A percentile compares a stretch with the other conserved stretches of the same genome.
Conservation (phyloP, 2,329 filamentous ascomycete genomes). For the Apiospora saccharicola region DNA sequence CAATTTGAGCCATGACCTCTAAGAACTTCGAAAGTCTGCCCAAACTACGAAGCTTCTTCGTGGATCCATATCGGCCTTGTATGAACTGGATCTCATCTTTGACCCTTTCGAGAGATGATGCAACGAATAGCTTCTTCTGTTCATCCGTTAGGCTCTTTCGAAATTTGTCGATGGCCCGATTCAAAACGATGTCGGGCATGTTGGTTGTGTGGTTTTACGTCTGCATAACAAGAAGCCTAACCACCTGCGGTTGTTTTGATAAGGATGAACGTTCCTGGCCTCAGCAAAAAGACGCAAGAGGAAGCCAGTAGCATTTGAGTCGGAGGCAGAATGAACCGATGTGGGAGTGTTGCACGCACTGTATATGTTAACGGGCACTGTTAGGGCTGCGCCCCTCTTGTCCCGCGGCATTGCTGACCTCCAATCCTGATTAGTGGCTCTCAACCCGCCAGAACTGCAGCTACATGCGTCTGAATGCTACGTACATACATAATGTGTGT, state of each 20-base stretch:
- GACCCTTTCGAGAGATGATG: conserved; percentile 28
- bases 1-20: conserved; percentile 35
- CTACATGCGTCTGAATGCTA: no score
- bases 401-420: no score
- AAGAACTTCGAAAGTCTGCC: conserved; percentile 33
- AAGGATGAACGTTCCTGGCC: no score
- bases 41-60: conserved; percentile 31
- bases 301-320: no score
- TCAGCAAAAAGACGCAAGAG: no score
- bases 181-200: neutral
- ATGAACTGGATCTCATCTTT: conserved; percentile 28
- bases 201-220: neutral
- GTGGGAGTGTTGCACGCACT: neutral
- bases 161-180: conserved; percentile 22
- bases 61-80: conserved; percentile 28
- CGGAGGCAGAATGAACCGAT: neutral
- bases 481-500: no score
- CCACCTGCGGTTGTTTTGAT: no score
- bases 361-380: no score
- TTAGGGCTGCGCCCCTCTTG: no score
- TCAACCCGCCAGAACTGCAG: neutral
- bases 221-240: no score
- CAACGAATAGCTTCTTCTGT: conserved; percentile 6
- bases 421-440: neutral
- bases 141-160: conserved; percentile 24